phyloP scores from a whole-genome alignment of 2,329 filamentous ascomycete genomes.

The Aspergillus aculeatinus region DNA sequence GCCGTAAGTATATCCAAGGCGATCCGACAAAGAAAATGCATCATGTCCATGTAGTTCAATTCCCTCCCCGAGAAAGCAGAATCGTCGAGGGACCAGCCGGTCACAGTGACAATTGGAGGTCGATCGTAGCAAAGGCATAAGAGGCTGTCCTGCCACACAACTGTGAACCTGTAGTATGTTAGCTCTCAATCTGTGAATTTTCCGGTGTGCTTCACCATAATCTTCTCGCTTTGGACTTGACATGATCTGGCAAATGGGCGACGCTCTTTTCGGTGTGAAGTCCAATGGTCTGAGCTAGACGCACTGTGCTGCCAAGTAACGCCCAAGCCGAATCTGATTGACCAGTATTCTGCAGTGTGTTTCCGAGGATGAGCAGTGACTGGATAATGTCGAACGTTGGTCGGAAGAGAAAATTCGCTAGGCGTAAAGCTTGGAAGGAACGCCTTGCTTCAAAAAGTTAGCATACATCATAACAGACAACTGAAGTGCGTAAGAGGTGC shows the following conservation, averaged over 20 bases:
- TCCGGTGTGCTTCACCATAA: constrained; percentile 22
- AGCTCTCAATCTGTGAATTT: not conserved
- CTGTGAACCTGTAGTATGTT: constrained; percentile 27
- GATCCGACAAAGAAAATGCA: constrained; percentile 29
- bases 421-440: constrained; percentile 52
- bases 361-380: constrained; percentile 56
- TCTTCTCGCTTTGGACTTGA: constrained; percentile 23
- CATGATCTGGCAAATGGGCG: constrained; percentile 23
- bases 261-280: constrained; percentile 40
- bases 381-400: constrained; percentile 57
- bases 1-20: constrained; percentile 44
- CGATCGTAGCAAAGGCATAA: constrained; percentile 37
- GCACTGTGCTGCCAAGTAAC: constrained; percentile 31
- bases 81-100: constrained; percentile 23
- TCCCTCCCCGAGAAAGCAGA: constrained; percentile 13
- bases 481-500: constrained; percentile 6
- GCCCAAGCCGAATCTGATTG: constrained; percentile 36
- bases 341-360: constrained; percentile 41
- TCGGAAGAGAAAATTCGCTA: constrained; percentile 59
- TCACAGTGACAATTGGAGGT: constrained; percentile 29
- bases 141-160: constrained; percentile 38
- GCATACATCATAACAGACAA: not conserved
- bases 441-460: constrained; percentile 21
- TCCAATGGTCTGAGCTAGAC: constrained; percentile 35
- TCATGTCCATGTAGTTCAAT: constrained; percentile 28